A percentile compares a stretch with the other conserved stretches of the same genome.
Conservation (phyloP, 106 monocot genomes). For the Cymbidium sinense region DNA sequence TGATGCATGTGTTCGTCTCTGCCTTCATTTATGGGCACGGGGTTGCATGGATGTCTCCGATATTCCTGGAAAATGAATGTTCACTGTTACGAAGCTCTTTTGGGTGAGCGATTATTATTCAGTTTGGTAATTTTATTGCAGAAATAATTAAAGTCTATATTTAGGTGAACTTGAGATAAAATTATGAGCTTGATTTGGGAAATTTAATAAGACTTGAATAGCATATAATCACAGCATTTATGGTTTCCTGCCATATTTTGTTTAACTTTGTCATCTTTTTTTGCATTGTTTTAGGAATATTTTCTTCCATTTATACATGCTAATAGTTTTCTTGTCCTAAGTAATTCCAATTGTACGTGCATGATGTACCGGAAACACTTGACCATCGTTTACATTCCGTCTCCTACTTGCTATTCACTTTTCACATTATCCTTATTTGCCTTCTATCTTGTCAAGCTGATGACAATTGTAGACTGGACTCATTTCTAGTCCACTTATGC, state of each 20-base stretch:
- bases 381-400: not conserved
- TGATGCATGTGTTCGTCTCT: conserved; percentile 92
- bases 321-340: not conserved
- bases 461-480: too few relatives aligned
- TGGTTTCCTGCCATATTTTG: not conserved
- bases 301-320: not conserved
- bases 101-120: conserved; percentile 37
- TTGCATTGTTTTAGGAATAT: not conserved
- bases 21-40: conserved; percentile 91
- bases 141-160: not conserved
- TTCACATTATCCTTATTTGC: not conserved
- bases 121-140: not conserved
- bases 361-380: not conserved
- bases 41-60: conserved; percentile 97
- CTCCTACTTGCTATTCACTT: not conserved
- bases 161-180: too few relatives aligned
- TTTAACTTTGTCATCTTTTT: not conserved
- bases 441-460: too few relatives aligned
- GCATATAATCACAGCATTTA: not conserved
- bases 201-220: too few relatives aligned
- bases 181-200: too few relatives aligned
- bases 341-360: not conserved
- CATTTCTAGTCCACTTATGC: too few relatives aligned
- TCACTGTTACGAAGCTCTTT: conserved; percentile 69
- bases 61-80: conserved; percentile 92